Evolutionary conservation across 148 eudicot species (phyloP), one percentile per base, ranked within the genome.

Genomic region (Chenopodium formosanum): DNA sequence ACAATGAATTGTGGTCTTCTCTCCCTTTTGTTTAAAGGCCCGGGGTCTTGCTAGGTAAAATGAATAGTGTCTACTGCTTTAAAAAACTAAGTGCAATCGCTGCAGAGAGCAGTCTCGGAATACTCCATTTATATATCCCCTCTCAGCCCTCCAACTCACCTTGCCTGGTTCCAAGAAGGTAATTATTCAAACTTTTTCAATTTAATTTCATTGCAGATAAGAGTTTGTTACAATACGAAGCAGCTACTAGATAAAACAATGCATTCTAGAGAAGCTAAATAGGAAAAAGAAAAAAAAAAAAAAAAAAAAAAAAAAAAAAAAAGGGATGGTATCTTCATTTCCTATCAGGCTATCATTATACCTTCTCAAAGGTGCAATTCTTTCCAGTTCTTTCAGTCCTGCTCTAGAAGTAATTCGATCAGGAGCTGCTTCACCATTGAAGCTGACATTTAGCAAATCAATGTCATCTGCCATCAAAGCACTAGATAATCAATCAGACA

Each of bases 391-490:
- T 81, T 88, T 82, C 60, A 94, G 70, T 69, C 98, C 99, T 48
- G 90, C 90, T 83, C 89, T 86, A 31, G 93, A 92, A 85, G 99
- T 90, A 81, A 96, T 85, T 90, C 99, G 90, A 85, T 96, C 99
- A 74, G 99, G 99, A 79, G 99, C 99, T 87, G 87, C 83, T 64
- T 86, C 86, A 32, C 91, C 91, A 75, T 92, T 97, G 84, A 96
- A 96, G 86, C 98, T 96, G 81, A 96, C 95, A 79, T 96, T 96
- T 77, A 96, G 91, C 86, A 96, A 89, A 83, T 94, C 99, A 88
- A 96, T 90, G 82, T 82, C 95, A 90, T 90, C 99, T 96, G 90
- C 78, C 85, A 85, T 40, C 72, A 81, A 58, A 75, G 62, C 69
- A 27, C 73, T 52, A 63, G 32, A 67, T 29, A 64, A 22, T 34